Evolutionary conservation across 257 asterid species (phyloP), one percentile per base, ranked within the genome.

Genomic region (Echium plantagineum): DNA sequence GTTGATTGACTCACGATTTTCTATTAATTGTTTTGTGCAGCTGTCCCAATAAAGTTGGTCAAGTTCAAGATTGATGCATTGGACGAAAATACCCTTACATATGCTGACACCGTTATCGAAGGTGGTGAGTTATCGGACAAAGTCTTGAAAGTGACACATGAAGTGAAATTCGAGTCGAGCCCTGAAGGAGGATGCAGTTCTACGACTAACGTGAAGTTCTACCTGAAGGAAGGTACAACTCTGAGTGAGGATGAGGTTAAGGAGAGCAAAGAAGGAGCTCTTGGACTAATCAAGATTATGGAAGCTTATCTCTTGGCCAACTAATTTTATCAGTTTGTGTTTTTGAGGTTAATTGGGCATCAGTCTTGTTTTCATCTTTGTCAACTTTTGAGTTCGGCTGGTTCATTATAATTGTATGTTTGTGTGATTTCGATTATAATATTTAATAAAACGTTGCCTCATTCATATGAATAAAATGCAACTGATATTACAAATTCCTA

Each of bases 261-360:
- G 68, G 71, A 75, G 9, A 69, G 75, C 22, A 72, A 76, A 69
- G 78, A 69, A 52, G 64, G 15, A 57, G 73, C 70, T 12, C 46
- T 58, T 63, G 73, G 20, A 21, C 42, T 69, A 28, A 66, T 66
- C 58, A 72, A 70, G 48, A 71, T 64, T 66, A 69, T 66, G 10
- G 81, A 73, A 49, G 74, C 71, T 18, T 66, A 63, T 42, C 69
- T 70, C 21, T 53, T 53, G 57, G 57, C 57, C 22, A 53, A 53
- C 49, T 42, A 42, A 28, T 0, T 4, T 28, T 2, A 28, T 28
- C 32, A 28, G 32, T 28, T 28, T 28, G 4, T 26, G 30, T 26
- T 26, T 26, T 2, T 32, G 9, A 32, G 42, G 42, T 7, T 32
- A 9, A 3, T 32, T 32, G 2, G 30, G 30, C n/a, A n/a, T n/a